Evolutionary conservation across 345 rosid species (phyloP), one percentile per base, ranked within the genome.

Genomic region (Limnanthes douglasii): DNA sequence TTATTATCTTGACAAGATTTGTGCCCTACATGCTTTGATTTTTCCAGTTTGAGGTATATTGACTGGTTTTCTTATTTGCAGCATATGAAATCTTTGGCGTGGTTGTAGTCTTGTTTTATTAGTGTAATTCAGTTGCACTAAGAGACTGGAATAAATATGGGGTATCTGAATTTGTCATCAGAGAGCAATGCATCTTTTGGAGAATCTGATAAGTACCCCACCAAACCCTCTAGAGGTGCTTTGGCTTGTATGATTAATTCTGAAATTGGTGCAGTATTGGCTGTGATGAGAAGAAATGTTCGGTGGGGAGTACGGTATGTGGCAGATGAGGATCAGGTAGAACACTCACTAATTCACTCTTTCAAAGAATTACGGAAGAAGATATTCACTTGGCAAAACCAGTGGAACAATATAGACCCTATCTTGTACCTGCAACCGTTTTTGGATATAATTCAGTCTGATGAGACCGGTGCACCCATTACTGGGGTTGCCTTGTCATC

Each of bases 401-500:
- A 52, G 23, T 78, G 85, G 73, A 54, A 59, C 23, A 49, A 28
- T 18, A 59, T 74, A 17, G 55, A 75, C 26, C 93, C 93, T 0
- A 52, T 53, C 21, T 17, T 69, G 46, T 74, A 71, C 37, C 66
- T 79, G 33, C 85, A 60, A 41, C 85, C 93, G 0, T 79, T 79
- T 64, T 46, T 79, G 64, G 78, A 79, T 54, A 81, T 79, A 20
- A 69, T 79, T 41, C 56, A 41, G 1, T 79, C 93, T 0, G 81
- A 72, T 43, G 93, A 79, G 59, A 79, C 85, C 31, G 75, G 93
- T 41, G 85, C 85, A 15, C 81, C 78, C 7, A 79, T 79, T 18
- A 79, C 85, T 8, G 81, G 93, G 10, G 76, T 75, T 62, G 93
- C 93, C 21, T 62, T 79, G 59, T 69, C 93, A 0, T 72, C 85